Percentiles rank a stretch among this genome's conserved stretches.
Conservation (phyloP, 108 stramenopile species). For the Skeletonema costatum region DNA sequence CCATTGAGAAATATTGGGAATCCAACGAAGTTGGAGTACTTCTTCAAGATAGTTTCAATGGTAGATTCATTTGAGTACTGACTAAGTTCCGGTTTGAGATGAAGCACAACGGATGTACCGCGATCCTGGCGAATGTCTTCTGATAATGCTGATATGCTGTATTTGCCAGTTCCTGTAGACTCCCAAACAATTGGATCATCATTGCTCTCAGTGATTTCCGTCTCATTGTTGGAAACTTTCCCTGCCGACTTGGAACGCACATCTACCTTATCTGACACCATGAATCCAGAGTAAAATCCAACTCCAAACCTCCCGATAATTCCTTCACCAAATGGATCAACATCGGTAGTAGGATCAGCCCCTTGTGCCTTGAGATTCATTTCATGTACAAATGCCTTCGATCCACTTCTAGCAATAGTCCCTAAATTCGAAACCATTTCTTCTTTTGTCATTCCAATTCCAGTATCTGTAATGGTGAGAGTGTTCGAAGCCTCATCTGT, state of each 20-base stretch:
- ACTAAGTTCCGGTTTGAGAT: conserved; percentile 84
- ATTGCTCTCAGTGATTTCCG: background rate
- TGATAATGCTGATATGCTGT: conserved; percentile 66
- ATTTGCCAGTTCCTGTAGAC: conserved; percentile 87
- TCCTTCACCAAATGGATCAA: conserved; percentile 48
- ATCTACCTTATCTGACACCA: conserved; percentile 93
- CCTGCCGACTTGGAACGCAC: conserved; percentile 78
- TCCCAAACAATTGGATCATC: conserved; percentile 70
- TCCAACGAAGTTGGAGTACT: conserved; percentile 98
- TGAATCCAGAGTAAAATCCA: conserved; percentile 97
- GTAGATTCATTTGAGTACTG: conserved; percentile 80
- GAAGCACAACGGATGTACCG: conserved; percentile 88
- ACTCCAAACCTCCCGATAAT: conserved; percentile 99
- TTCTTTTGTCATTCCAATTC: conserved; percentile 92
- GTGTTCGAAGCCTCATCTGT: conserved; percentile 87
- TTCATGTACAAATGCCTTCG: conserved; percentile 89
- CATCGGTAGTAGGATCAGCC: conserved; percentile 31
- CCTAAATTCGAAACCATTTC: conserved; percentile 94
- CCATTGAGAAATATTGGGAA: conserved; percentile 97
- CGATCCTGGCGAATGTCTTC: conserved; percentile 82
- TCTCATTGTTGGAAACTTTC: background rate
- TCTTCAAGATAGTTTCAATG: conserved; percentile 88
- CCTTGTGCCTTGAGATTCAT: conserved; percentile 58
- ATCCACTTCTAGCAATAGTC: conserved; percentile 96
- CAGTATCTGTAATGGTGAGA: conserved; percentile 94